Evolutionary conservation across 108 stramenopile genomes (phyloP).

Genomic region (Skeletonema grethae): DNA sequence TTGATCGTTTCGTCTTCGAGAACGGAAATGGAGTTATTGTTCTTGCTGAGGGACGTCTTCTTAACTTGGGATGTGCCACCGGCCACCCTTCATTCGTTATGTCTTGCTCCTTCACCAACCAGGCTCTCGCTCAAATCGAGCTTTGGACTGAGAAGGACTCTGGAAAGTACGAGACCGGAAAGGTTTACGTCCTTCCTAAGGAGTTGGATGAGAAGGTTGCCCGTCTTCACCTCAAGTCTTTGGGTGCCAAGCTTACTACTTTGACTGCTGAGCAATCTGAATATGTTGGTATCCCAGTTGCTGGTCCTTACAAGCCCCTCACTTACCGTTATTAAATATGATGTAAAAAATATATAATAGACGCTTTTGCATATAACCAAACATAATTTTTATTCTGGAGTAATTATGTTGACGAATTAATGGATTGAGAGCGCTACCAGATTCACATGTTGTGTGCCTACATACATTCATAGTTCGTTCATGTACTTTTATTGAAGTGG

Average conservation of each 20-base stretch:
- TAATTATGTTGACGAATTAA: background rate
- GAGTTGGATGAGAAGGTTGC: constrained; percentile 99
- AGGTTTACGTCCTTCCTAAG: constrained; percentile 99
- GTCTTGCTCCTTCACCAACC: constrained; percentile 99
- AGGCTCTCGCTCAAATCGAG: constrained; percentile 99
- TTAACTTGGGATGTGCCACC: constrained; percentile 99
- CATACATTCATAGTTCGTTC: too few species aligned
- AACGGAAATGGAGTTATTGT: constrained; percentile 93
- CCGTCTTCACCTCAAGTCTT: constrained; percentile 91
- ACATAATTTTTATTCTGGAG: background rate
- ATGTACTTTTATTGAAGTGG: too few species aligned
- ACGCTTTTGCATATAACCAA: background rate
- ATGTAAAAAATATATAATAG: constrained; percentile 4
- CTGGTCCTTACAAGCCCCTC: constrained; percentile 99
- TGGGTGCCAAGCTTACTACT: constrained; percentile 96
- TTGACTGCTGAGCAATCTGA: constrained; percentile 95
- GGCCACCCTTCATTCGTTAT: constrained; percentile 99
- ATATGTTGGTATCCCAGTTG: constrained; percentile 92
- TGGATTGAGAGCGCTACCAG: too few species aligned
- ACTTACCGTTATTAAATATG: constrained; percentile 97
- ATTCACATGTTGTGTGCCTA: too few species aligned
- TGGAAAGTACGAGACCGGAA: constrained; percentile 93
- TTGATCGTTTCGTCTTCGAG: constrained; percentile 96
- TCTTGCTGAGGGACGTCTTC: constrained; percentile 98
- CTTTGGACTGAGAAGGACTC: constrained; percentile 94